Base-by-base conservation (phyloP, 108 stramenopile genomes). In the Poteriospumella lacustris region DNA sequence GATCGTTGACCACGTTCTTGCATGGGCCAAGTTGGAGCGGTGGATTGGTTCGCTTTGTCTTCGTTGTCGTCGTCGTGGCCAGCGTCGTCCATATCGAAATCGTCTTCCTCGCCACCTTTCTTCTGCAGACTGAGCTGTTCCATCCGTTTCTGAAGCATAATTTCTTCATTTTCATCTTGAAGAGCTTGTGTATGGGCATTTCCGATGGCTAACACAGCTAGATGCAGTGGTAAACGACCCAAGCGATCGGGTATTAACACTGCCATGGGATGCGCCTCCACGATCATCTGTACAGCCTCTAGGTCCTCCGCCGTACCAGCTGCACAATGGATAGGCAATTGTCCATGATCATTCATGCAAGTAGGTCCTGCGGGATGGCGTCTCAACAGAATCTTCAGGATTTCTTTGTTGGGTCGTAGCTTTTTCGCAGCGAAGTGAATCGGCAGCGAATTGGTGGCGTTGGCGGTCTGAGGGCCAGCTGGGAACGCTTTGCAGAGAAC, bases 141-240 rank as follows among this genome's bases (percentile, higher is more conserved):
- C 19, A 15, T 15, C 24, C 24, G 52, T 56, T 56, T 56, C 24
- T 56, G 19, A 19, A 56, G 24, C 24, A 56, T 19, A 19, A 56
- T 19, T 56, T 56, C 52, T 56, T 56, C 52, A 19, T 56, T 24
- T 56, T 56, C 52, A 19, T 56, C 24, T 19, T 15, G 15, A 19
- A 56, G 19, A 19, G 52, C 52, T 19, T 56, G 52, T 15, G 19
- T 56, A 56, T 56, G 52, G 24, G 15, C 52, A 19, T 56, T 56
- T 56, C 52, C 52, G 24, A 56, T 56, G 19, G 52, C 52, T 56
- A 56, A 56, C 19, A 56, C 52, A 24, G 60, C 60, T 64, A 64
- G 36, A 24, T 64, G 60, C 9, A 64, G 60, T 5, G 29, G 3
- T 31, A 33, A 5, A 5, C 31, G 15, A 3, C 60, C 60, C 24